Percentiles rank a stretch among this genome's conserved stretches.
These are phyloP conservation scores for Rosellinia necatrix DNA, from an alignment of 2,329 filamentous ascomycete genomes.

Conservation along the genomic window DNA sequence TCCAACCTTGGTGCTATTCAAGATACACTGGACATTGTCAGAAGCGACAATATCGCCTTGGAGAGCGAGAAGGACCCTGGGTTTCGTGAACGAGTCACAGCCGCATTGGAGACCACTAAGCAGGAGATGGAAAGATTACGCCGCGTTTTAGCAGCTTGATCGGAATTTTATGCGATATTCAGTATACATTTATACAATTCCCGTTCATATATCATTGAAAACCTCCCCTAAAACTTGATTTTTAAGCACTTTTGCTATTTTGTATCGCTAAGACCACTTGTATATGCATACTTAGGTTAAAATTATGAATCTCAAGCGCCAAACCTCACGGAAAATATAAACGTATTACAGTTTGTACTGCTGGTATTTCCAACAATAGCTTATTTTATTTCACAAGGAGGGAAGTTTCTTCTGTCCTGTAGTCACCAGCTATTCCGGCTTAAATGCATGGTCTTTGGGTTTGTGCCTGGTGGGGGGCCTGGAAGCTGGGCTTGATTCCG, in stretches of 20 bases:
- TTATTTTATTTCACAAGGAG: no score
- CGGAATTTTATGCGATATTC: neutral
- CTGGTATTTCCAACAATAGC: no score
- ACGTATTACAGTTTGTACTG: no score
- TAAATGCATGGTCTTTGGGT: no score
- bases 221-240: neutral
- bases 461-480: no score
- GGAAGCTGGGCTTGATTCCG: no score
- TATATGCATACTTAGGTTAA: no score
- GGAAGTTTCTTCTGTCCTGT: no score
- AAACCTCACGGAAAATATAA: no score
- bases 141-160: neutral
- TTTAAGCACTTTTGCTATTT: neutral
- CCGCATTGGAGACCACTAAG: constrained; percentile 10
- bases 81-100: constrained; percentile 42
- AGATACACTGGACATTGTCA: constrained; percentile 43
- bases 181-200: neutral
- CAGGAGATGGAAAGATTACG: constrained; percentile 11
- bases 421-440: no score
- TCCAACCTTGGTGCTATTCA: constrained; percentile 37
- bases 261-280: no score
- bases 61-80: constrained; percentile 46
- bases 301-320: no score
- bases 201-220: neutral
- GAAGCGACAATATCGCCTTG: constrained; percentile 43